These are phyloP conservation scores for Entoloma clypeatum DNA, from an alignment of 1,284 basidiomycete species.

Conservation along the genomic window DNA sequence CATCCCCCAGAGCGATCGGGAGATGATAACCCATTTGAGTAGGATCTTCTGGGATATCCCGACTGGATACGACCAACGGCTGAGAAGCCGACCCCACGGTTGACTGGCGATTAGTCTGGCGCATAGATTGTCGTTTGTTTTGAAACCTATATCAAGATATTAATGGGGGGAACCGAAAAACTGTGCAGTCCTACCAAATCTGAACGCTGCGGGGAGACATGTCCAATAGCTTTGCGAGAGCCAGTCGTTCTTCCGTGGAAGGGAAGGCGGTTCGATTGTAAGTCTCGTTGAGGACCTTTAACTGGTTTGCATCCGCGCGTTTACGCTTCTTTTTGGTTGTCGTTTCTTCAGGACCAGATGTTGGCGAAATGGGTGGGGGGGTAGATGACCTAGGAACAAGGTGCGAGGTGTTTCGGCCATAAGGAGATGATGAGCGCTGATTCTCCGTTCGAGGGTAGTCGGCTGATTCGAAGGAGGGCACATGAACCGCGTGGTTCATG, in stretches of 20 bases:
- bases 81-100: slow-evolving; percentile 45
- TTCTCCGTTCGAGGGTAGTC: slow-evolving; percentile 28
- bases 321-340: slow-evolving; percentile 82
- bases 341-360: slow-evolving; percentile 52
- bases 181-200: slow-evolving; percentile 59
- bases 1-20: slow-evolving; percentile 33
- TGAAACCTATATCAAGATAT: slow-evolving; percentile 60
- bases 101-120: slow-evolving; percentile 66
- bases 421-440: slow-evolving; percentile 42
- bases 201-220: slow-evolving; percentile 83
- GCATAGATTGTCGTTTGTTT: slow-evolving; percentile 78
- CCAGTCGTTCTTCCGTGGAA: slow-evolving; percentile 77
- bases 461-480: slow-evolving; percentile 28
- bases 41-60: slow-evolving; percentile 37
- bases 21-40: slow-evolving; percentile 33
- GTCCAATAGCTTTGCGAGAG: slow-evolving; percentile 68
- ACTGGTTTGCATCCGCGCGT: slow-evolving; percentile 72
- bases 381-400: slow-evolving; percentile 25
- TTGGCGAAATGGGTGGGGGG: slow-evolving; percentile 31
- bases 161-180: slow-evolving; percentile 7
- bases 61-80: slow-evolving; percentile 44
- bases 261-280: slow-evolving; percentile 79
- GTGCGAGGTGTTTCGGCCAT: slow-evolving; percentile 31
- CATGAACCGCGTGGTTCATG: slow-evolving; percentile 28
- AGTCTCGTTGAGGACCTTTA: slow-evolving; percentile 75